Percentiles rank a stretch among this genome's conserved stretches.
Evolutionary conservation across 345 rosid species (phyloP).

Genomic region (Erysimum cheiranthoides): DNA sequence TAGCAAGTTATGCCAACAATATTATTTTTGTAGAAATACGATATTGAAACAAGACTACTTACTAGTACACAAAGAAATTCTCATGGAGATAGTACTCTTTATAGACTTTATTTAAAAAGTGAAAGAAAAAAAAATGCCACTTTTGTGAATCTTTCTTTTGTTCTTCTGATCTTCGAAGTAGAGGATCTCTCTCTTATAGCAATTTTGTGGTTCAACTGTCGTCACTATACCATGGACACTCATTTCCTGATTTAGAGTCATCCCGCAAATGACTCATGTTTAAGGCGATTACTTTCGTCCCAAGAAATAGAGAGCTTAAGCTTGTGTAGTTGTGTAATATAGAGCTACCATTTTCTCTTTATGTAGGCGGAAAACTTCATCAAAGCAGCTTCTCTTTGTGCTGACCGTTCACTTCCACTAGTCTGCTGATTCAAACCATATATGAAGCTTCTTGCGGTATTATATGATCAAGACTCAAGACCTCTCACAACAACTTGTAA

Average conservation of each 20-base stretch:
- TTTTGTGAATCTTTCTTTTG: constrained; percentile 3
- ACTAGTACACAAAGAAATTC: neutral
- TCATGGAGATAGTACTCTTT: no score
- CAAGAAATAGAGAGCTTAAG: constrained; percentile 21
- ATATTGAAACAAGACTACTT: no score
- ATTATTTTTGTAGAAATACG: no score
- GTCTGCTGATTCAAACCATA: no score
- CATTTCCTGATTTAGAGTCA: constrained; percentile 42
- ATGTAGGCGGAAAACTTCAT: no score
- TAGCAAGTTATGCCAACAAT: neutral
- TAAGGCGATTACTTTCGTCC: constrained; percentile 1
- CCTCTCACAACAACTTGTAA: no score
- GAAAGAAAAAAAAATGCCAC: constrained; percentile 5
- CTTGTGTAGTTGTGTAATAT: no score
- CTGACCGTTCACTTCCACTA: no score
- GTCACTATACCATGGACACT: constrained; percentile 46
- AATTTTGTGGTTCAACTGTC: constrained; percentile 15
- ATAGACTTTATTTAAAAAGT: neutral
- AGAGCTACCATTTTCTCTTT: constrained; percentile 59
- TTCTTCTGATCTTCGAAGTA: constrained; percentile 16
- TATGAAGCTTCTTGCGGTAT: no score
- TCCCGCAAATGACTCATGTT: constrained; percentile 26
- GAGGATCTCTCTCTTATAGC: constrained; percentile 2
- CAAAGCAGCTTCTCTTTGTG: no score
- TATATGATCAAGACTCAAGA: no score